Evolutionary conservation across 306 rosid species (phyloP).

Genomic region (Cucurbita ficifolia): DNA sequence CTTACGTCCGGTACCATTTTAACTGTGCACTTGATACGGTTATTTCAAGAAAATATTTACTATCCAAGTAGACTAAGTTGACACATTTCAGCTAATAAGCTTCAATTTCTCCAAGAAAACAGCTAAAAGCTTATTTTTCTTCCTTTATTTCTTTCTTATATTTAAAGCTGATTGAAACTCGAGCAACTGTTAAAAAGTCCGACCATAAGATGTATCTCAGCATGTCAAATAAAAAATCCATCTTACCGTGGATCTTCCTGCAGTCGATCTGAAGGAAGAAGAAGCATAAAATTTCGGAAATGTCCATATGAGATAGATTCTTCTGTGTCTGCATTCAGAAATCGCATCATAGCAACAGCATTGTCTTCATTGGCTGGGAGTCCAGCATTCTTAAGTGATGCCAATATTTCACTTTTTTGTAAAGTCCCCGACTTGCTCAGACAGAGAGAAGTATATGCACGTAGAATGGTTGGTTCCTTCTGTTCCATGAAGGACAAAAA

Average conservation of each 20-base stretch:
- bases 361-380: constrained; percentile 98
- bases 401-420: constrained; percentile 85
- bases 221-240: constrained; percentile 13
- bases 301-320: constrained; percentile 95
- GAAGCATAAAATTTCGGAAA: constrained; percentile 92
- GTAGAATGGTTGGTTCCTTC: constrained; percentile 97
- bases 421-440: constrained; percentile 94
- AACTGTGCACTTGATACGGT: not conserved
- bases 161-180: not conserved
- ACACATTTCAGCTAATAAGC: not conserved
- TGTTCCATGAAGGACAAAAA: constrained; percentile 92
- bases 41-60: not conserved
- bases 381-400: constrained; percentile 78
- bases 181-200: not conserved
- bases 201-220: not conserved
- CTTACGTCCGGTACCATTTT: not conserved
- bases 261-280: constrained; percentile 95
- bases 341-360: constrained; percentile 97
- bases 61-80: not conserved
- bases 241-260: constrained; percentile 97
- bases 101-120: not conserved
- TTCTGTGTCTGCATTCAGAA: constrained; percentile 82
- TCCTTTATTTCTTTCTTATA: not conserved
- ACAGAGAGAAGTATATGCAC: constrained; percentile 95
- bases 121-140: not conserved